Percentiles rank a stretch among this genome's conserved stretches.
phyloP scores from a whole-genome alignment of 768 basidiomycete genomes.

The Termitomyces sp. region DNA sequence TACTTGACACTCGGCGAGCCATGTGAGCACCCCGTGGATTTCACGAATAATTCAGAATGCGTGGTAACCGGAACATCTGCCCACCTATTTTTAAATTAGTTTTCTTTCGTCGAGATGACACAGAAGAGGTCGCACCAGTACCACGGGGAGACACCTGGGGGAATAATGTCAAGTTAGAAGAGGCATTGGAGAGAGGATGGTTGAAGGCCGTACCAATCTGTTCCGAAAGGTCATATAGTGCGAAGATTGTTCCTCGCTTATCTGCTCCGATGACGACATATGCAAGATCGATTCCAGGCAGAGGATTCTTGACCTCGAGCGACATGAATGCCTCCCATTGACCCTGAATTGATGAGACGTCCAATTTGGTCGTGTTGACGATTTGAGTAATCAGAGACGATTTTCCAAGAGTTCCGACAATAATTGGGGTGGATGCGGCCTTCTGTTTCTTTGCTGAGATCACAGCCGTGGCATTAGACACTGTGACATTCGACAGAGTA shows the following conservation, averaged over 20 bases:
- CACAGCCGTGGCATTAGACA: slow-evolving; percentile 36
- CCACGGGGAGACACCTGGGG: slow-evolving; percentile 61
- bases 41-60: slow-evolving; percentile 43
- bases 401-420: slow-evolving; percentile 61
- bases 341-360: slow-evolving; percentile 52
- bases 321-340: slow-evolving; percentile 64
- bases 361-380: slow-evolving; percentile 45
- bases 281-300: slow-evolving; percentile 51
- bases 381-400: slow-evolving; percentile 46
- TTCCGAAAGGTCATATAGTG: slow-evolving; percentile 62
- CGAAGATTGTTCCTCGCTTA: slow-evolving; percentile 64
- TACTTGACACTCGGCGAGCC: slow-evolving; percentile 68
- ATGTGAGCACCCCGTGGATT: slow-evolving; percentile 42
- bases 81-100: slow-evolving; percentile 44
- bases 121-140: slow-evolving; percentile 39
- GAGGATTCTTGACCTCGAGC: slow-evolving; percentile 45
- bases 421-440: slow-evolving; percentile 36
- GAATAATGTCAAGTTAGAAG: background rate
- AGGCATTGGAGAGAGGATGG: background rate
- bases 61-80: slow-evolving; percentile 63
- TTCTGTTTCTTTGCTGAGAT: slow-evolving; percentile 14
- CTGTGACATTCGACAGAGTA: slow-evolving; percentile 39
- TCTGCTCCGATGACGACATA: slow-evolving; percentile 68
- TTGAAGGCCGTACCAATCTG: slow-evolving; percentile 44
- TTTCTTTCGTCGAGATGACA: slow-evolving; percentile 4